Percentiles rank a stretch among this genome's conserved stretches.
These are phyloP conservation scores for Paramicrosporidium saccamoebae DNA, from an alignment of 371 early-diverging fungal genomes.

Conservation along the genomic window DNA sequence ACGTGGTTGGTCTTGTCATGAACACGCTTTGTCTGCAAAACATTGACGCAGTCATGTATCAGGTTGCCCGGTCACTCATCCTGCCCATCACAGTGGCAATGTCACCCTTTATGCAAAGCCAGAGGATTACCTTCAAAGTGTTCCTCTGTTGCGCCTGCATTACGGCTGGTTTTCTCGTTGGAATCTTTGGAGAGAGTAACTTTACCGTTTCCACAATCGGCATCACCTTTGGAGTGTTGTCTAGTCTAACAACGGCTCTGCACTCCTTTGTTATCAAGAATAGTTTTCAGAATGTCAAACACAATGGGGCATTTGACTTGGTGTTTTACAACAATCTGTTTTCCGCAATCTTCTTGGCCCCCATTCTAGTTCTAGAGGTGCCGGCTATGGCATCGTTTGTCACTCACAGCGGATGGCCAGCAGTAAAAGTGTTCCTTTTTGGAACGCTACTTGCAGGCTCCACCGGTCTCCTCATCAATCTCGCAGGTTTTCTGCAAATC, in stretches of 20 bases:
- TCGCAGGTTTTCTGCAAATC: slow-evolving; percentile 18
- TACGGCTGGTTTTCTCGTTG: slow-evolving; percentile 12
- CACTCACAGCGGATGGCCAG: slow-evolving; percentile 1
- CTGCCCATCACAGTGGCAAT: slow-evolving; percentile 14
- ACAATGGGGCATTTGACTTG: slow-evolving; percentile 11
- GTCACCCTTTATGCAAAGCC: slow-evolving; percentile 5
- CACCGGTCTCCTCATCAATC: slow-evolving; percentile 15
- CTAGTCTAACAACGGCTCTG: slow-evolving; percentile 12
- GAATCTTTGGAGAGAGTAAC: slow-evolving; percentile 7
- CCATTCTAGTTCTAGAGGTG: slow-evolving; percentile 9
- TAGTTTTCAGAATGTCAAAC: slow-evolving; percentile 9
- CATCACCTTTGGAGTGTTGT: slow-evolving; percentile 10
- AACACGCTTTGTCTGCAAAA: slow-evolving; percentile 15
- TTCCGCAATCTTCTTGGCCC: slow-evolving; percentile 7
- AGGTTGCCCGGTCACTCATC: slow-evolving; percentile 15
- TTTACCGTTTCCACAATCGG: slow-evolving; percentile 3
- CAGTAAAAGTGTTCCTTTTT: slow-evolving; percentile 5
- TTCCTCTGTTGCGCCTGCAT: slow-evolving; percentile 10
- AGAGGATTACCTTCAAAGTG: slow-evolving; percentile 6
- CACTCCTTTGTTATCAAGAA: slow-evolving; percentile 20
- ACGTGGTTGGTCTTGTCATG: slow-evolving; percentile 12
- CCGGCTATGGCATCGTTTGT: slow-evolving; percentile 4
- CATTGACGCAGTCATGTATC: slow-evolving; percentile 16
- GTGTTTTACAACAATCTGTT: slow-evolving; percentile 18
- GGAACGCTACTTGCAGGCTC: slow-evolving; percentile 10